Conservation (phyloP, 2,329 filamentous ascomycete genomes). For the Conoideocrella luteorostrata region DNA sequence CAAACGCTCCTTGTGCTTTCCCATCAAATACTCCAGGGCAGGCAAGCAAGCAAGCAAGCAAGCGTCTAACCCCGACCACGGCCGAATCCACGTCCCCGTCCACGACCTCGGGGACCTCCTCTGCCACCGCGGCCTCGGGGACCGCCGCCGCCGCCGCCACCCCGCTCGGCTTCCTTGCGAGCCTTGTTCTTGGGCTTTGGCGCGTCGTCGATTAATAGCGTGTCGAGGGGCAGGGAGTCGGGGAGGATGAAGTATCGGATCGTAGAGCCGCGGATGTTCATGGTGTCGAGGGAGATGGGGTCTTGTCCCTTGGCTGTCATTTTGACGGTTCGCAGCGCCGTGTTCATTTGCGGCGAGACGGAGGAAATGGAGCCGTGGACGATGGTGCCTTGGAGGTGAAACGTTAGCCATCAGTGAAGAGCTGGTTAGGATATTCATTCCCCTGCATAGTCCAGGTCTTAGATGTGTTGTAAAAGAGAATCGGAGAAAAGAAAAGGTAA, state of each 20-base stretch:
- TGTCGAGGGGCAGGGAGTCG: slow-evolving; percentile 90
- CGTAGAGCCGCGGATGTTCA: slow-evolving; percentile 93
- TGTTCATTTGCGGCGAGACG: slow-evolving; percentile 98
- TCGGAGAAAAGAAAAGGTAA: too few species aligned
- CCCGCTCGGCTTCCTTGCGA: slow-evolving; percentile 74
- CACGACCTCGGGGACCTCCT: slow-evolving; percentile 42
- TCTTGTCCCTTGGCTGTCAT: slow-evolving; percentile 90
- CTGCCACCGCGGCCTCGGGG: slow-evolving; percentile 47
- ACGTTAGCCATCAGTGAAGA: background rate
- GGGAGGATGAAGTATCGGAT: slow-evolving; percentile 96
- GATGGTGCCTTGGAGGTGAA: slow-evolving; percentile 68
- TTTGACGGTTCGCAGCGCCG: slow-evolving; percentile 88
- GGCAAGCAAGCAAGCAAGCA: too few species aligned
- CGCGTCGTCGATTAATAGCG: slow-evolving; percentile 89
- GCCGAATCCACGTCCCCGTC: slow-evolving; percentile 26
- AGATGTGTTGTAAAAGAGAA: too few species aligned
- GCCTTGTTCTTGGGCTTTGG: slow-evolving; percentile 99
- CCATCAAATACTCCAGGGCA: too few species aligned
- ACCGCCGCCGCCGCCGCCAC: slow-evolving; percentile 46
- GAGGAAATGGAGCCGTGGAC: slow-evolving; percentile 95
- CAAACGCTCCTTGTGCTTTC: too few species aligned
- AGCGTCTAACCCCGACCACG: slow-evolving; percentile 9
- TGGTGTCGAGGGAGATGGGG: slow-evolving; percentile 81
- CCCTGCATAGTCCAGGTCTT: too few species aligned
- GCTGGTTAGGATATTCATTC: slow-evolving; percentile 3